phyloP scores from a whole-genome alignment of 208 protist genomes.

The Leishmania tropica region DNA sequence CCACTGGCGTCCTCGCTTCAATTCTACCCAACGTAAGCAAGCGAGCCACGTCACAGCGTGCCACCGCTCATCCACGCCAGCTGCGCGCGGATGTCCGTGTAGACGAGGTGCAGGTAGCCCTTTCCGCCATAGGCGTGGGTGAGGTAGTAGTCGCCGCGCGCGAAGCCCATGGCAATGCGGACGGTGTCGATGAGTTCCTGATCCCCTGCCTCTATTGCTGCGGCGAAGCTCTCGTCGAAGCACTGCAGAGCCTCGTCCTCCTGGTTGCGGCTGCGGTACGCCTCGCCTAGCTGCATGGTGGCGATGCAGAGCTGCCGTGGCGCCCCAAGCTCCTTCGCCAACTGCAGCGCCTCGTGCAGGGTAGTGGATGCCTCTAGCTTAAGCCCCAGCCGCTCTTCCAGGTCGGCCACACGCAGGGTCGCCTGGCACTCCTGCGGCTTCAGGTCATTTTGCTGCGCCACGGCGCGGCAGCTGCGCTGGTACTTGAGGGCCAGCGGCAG shows the following conservation, averaged over 20 bases:
- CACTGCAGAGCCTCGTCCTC: slow-evolving; percentile 68
- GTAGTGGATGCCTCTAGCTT: slow-evolving; percentile 67
- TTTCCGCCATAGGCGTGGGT: slow-evolving; percentile 63
- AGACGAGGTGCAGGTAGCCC: slow-evolving; percentile 84
- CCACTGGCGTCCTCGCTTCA: neutral
- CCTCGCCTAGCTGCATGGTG: slow-evolving; percentile 85
- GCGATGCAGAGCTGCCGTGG: slow-evolving; percentile 67
- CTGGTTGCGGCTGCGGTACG: slow-evolving; percentile 53
- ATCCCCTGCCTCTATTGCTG: slow-evolving; percentile 57
- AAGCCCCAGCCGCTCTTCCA: slow-evolving; percentile 81
- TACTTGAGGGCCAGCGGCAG: slow-evolving; percentile 70
- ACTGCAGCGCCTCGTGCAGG: slow-evolving; percentile 58
- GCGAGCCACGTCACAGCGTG: slow-evolving; percentile 41
- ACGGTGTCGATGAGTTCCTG: slow-evolving; percentile 74
- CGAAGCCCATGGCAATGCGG: slow-evolving; percentile 86
- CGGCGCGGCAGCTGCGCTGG: slow-evolving; percentile 61
- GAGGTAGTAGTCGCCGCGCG: slow-evolving; percentile 76
- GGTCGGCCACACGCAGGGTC: slow-evolving; percentile 64
- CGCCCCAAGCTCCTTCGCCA: slow-evolving; percentile 76
- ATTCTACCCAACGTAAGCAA: neutral
- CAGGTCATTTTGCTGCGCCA: slow-evolving; percentile 47
- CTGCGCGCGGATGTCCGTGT: slow-evolving; percentile 76
- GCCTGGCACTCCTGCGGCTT: slow-evolving; percentile 58
- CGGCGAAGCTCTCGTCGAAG: slow-evolving; percentile 77
- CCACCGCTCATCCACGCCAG: slow-evolving; percentile 89